Evolutionary conservation across 257 asterid genomes (phyloP), one percentile per base, ranked within the genome.

Genomic region (Forsythia suspensa): DNA sequence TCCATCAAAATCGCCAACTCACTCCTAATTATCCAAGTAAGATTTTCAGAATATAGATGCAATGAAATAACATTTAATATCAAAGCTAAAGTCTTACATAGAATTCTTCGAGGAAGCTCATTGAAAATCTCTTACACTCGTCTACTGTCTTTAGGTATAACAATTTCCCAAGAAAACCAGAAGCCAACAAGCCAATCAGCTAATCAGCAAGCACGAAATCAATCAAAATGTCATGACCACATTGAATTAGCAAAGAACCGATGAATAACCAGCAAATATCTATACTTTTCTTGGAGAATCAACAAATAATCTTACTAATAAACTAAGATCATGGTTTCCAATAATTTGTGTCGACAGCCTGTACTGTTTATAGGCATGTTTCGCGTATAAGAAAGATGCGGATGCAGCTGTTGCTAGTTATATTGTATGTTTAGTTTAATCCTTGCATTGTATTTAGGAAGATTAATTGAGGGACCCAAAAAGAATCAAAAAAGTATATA

Each of bases 301-400:
- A 87, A 72, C 80, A 77, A 77, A 81, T 77, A 81, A 52, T 82
- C 82, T 9, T 16, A 13, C 20, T 21, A 68, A 67, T 76, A 66
- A 76, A 76, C 44, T 40, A 76, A 20, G 73, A 6, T 71, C 78
- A 81, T 76, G 87, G 65, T 76, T 72, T 80, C 77, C 74, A 85
- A 80, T 74, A 77, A 87, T 83, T 66, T 82, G 79, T 38, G 78
- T 67, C 74, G 97, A 92, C 97, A 91, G 97, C 82, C 94, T 92
- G 96, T 85, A 29, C 34, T 29, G 34, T 29, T 29, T 29, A 29
- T 29, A 29, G 34, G 34, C 34, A 29, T 29, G 34, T 29, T 29
- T 29, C 34, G 34, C 1, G 34, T 29, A 29, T 1, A 1, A 29
- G 34, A 29, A 29, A 29, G 34, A 29, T 29, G 34, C 0, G 34